Evolutionary conservation across 2,329 filamentous ascomycete species (phyloP).

Genomic region (Fonsecaea erecta): DNA sequence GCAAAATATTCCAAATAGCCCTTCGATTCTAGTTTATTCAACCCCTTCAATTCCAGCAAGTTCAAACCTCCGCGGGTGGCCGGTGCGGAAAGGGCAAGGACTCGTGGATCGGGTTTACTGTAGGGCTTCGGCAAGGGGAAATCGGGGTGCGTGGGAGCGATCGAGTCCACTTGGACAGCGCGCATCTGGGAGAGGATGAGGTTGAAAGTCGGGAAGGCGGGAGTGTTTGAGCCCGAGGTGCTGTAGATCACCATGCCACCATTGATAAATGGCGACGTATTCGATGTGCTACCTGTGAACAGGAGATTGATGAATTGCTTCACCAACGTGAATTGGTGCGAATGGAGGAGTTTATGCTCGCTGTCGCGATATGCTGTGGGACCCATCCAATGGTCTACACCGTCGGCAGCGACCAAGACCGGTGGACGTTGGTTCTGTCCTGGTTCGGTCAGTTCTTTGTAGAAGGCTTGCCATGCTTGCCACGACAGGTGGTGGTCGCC

Average conservation of each 20-base stretch:
- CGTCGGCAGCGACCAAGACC: constrained; percentile 78
- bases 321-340: constrained; percentile 80
- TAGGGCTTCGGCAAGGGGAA: constrained; percentile 59
- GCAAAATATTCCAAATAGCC: constrained; percentile 93
- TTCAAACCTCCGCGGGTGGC: constrained; percentile 41
- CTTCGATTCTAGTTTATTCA: constrained; percentile 75
- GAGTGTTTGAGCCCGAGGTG: constrained; percentile 73
- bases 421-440: constrained; percentile 58
- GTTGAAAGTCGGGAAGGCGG: constrained; percentile 68
- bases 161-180: constrained; percentile 44
- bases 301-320: constrained; percentile 76
- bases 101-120: constrained; percentile 57
- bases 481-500: constrained; percentile 78
- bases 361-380: constrained; percentile 74
- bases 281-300: constrained; percentile 52
- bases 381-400: constrained; percentile 79
- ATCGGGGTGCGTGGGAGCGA: constrained; percentile 44
- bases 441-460: constrained; percentile 72
- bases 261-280: constrained; percentile 59
- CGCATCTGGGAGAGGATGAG: constrained; percentile 63
- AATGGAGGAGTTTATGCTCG: constrained; percentile 75
- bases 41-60: constrained; percentile 64
- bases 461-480: constrained; percentile 79
- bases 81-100: constrained; percentile 47
- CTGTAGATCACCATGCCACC: constrained; percentile 80